phyloP scores from a whole-genome alignment of 805 yeast species.

The Torulaspora quercuum region DNA sequence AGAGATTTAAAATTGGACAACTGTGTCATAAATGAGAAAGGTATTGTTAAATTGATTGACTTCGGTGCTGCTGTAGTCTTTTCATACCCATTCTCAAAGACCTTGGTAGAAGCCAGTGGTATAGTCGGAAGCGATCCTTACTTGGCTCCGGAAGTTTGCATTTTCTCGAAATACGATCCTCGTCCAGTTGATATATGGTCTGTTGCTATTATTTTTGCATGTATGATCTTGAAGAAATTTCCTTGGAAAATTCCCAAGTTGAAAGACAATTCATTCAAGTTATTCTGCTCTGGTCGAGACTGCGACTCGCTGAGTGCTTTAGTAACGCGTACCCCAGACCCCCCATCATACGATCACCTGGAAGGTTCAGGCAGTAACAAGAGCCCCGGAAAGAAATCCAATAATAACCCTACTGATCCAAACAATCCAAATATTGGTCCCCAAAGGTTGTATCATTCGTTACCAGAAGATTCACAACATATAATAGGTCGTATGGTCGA shows the following conservation, averaged over 20 bases:
- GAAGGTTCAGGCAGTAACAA: constrained; percentile 13
- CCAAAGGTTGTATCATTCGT: constrained; percentile 62
- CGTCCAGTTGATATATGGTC: constrained; percentile 95
- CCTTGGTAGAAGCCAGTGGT: constrained; percentile 72
- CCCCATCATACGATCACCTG: constrained; percentile 37
- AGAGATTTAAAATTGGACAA: constrained; percentile 89
- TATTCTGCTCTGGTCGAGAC: constrained; percentile 71
- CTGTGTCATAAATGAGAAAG: constrained; percentile 78
- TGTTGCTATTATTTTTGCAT: constrained; percentile 82
- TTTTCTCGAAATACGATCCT: constrained; percentile 80
- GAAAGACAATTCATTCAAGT: constrained; percentile 75
- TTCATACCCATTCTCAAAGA: constrained; percentile 76
- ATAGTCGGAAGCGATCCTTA: constrained; percentile 88
- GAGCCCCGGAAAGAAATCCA: constrained; percentile 16
- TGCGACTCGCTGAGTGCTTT: constrained; percentile 64
- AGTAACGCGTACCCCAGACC: constrained; percentile 52
- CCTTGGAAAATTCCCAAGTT: constrained; percentile 93
- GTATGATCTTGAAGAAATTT: constrained; percentile 87
- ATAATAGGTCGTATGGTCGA: constrained; percentile 75
- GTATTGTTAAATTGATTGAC: constrained; percentile 86
- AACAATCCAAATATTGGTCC: constrained; percentile 74
- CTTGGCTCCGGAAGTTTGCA: constrained; percentile 88
- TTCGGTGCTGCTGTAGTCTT: constrained; percentile 93
- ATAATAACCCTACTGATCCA: constrained; percentile 37
- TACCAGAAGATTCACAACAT: constrained; percentile 65